Evolutionary conservation across 2,329 filamentous ascomycete genomes (phyloP).

Genomic region (Xenoacremonium recifei): DNA sequence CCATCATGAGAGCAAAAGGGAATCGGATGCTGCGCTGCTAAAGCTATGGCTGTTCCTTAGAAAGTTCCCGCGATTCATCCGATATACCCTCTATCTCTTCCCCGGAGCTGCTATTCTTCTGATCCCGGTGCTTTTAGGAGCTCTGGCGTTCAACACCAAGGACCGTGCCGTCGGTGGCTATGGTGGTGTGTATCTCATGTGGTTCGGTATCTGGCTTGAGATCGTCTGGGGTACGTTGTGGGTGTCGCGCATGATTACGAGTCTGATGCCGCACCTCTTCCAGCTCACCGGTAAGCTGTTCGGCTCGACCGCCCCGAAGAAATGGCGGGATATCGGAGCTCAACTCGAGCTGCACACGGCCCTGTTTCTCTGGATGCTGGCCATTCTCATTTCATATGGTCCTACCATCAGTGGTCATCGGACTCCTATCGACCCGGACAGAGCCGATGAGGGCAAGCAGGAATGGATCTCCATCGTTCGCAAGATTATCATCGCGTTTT

Average conservation of each 20-base stretch:
- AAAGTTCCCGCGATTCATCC: constrained; percentile 49
- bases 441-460: constrained; percentile 46
- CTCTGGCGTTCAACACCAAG: constrained; percentile 35
- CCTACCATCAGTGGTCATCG: constrained; percentile 71
- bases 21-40: constrained; percentile 34
- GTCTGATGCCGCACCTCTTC: constrained; percentile 48
- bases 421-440: constrained; percentile 26
- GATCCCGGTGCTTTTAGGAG: constrained; percentile 45
- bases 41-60: constrained; percentile 44
- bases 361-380: constrained; percentile 89
- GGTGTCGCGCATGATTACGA: constrained; percentile 61
- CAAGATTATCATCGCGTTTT: constrained; percentile 83
- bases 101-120: constrained; percentile 45
- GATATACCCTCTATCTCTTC: constrained; percentile 48
- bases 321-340: constrained; percentile 87
- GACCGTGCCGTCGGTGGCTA: constrained; percentile 56
- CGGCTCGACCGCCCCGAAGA: constrained; percentile 81
- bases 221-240: constrained; percentile 91
- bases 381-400: constrained; percentile 80
- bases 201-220: constrained; percentile 96
- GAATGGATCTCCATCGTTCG: constrained; percentile 76
- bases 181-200: constrained; percentile 75
- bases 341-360: constrained; percentile 83
- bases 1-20: constrained; percentile 25
- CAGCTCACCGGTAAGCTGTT: constrained; percentile 65